Base-by-base conservation (phyloP, 1,284 basidiomycete genomes). In the Fomitopsis pinicola region DNA sequence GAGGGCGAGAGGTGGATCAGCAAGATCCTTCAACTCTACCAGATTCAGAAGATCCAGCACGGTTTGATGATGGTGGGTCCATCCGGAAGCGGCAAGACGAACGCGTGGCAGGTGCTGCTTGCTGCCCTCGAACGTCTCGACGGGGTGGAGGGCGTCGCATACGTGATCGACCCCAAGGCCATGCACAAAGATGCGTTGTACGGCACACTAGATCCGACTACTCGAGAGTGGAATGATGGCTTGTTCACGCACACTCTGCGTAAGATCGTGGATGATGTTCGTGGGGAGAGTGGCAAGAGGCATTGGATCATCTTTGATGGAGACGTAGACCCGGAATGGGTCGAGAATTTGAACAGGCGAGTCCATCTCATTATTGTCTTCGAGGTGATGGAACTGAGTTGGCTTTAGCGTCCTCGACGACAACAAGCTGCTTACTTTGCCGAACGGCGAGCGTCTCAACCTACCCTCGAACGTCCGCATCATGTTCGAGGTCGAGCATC, bases 221-320 rank as follows among this genome's bases (percentile, higher is more conserved):
- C 97, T 3, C 89, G 97, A 64, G 98, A 99, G 74, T 99, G 97
- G 98, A 99, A 96, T 66, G 97, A 99, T 73, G 97, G 98, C 65
- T 82, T 99, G 1, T 99, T 99, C 79, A 99, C 98, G 0, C 95
- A 98, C 73, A 93, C 98, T 52, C 81, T 99, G 61, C 89, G 98
- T 56, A 98, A 97, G 77, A 99, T 99, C 65, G 93, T 98, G 60
- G 97, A 99, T 72, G 96, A 99, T 71, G 95, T 98, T 40, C 93
- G 97, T 71, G 97, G 97, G 35, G 98, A 98, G 77, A 97, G 95
- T 73, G 82, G 86, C 35, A 98, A 98, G 79, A 83, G 97, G 26
- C 97, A 99, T 73, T 99, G 97, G 97, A 99, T 99, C 70, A 93
- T 99, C 64, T 99, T 99, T 67, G 97, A 99, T 71, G 97, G 97